These are phyloP conservation scores for Eimeria tenella DNA, from an alignment of 169 alveolate genomes.

Conservation along the genomic window DNA sequence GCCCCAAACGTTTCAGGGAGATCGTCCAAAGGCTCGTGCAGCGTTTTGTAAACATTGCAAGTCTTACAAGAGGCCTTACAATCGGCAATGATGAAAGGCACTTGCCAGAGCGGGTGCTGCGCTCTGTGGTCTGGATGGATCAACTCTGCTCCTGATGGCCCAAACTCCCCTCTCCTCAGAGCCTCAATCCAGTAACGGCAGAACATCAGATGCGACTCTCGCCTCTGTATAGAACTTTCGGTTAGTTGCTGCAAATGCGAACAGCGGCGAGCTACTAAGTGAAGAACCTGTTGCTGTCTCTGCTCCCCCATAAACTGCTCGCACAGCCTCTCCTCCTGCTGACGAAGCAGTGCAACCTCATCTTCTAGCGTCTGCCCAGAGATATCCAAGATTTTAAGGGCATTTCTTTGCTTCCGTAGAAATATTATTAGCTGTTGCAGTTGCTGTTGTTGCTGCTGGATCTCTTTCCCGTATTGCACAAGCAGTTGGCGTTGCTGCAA, in stretches of 20 bases:
- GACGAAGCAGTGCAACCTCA: neutral
- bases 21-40: neutral
- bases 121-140: neutral
- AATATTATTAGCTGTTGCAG: neutral
- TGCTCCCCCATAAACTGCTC: slow-evolving; percentile 18
- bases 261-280: slow-evolving; percentile 19
- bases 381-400: neutral
- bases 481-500: slow-evolving; percentile 28
- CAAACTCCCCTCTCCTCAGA: neutral
- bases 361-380: neutral
- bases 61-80: neutral
- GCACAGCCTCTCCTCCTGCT: slow-evolving; percentile 2
- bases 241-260: slow-evolving; percentile 25
- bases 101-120: slow-evolving; percentile 10
- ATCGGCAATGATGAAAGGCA: slow-evolving; percentile 22
- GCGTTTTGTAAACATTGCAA: slow-evolving; percentile 3
- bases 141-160: neutral
- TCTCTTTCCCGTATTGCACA: neutral
- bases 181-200: neutral
- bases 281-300: slow-evolving; percentile 53
- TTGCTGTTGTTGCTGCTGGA: slow-evolving; percentile 7
- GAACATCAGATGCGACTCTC: neutral
- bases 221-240: neutral
- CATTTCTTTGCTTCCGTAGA: neutral
- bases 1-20: neutral